phyloP scores from a whole-genome alignment of 73 alveolate species.

The Paramecium bursaria region DNA sequence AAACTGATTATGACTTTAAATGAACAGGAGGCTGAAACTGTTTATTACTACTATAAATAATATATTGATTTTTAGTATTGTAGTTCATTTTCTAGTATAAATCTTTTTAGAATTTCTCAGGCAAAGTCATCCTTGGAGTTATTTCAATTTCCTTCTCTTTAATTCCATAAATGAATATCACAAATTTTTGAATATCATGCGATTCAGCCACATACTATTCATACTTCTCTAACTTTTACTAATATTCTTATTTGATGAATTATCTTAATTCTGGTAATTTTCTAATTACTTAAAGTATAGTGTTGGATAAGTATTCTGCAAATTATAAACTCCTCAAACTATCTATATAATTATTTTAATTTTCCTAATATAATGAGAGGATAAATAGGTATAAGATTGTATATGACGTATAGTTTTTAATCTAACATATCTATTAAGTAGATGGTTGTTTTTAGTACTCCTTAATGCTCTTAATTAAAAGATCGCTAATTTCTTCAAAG shows the following conservation, averaged over 20 bases:
- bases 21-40: too few species aligned
- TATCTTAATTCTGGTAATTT: background rate
- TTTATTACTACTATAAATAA: background rate
- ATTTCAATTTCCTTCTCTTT: background rate
- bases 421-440: background rate
- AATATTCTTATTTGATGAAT: slow-evolving; percentile 20
- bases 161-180: background rate
- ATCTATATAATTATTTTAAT: background rate
- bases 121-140: background rate
- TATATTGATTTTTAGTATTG: background rate
- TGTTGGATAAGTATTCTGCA: slow-evolving; percentile 10
- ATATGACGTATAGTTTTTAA: background rate
- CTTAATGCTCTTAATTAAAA: background rate
- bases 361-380: background rate
- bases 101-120: too few species aligned
- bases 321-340: background rate
- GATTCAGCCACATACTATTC: slow-evolving; percentile 7
- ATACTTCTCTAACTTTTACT: slow-evolving; percentile 24
- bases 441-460: background rate
- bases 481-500: background rate
- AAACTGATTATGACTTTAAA: too few species aligned
- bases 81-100: background rate
- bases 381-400: background rate
- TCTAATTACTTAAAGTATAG: background rate
- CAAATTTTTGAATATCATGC: slow-evolving; percentile 34